phyloP scores from a whole-genome alignment of 1,284 basidiomycete species.

The Ceratorhiza oryzae-sativae region DNA sequence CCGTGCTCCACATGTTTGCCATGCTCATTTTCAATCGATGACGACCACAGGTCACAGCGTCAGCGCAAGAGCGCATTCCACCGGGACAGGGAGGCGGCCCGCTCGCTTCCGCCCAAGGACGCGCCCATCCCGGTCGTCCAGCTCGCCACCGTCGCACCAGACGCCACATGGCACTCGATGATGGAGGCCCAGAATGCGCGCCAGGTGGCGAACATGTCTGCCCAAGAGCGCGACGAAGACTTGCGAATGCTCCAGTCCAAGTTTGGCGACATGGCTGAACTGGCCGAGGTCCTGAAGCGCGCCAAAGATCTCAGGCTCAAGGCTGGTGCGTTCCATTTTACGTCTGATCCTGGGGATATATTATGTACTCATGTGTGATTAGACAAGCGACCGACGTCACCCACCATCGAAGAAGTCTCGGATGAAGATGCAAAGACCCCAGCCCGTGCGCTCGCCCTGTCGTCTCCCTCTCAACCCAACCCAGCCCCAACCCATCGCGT shows the following conservation, averaged over 20 bases:
- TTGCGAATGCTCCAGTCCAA: conserved; percentile 67
- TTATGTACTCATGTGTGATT: conserved; percentile 28
- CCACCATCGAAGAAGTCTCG: conserved; percentile 20
- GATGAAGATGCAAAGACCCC: conserved; percentile 32
- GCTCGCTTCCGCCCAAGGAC: conserved; percentile 10
- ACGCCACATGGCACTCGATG: conserved; percentile 54
- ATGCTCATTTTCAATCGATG: neutral
- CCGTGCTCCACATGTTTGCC: neutral
- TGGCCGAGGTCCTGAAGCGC: conserved; percentile 65
- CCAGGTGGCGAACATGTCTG: conserved; percentile 63
- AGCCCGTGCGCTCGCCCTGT: neutral
- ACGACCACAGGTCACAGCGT: conserved; percentile 21
- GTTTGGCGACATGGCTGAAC: conserved; percentile 70
- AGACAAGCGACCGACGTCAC: conserved; percentile 27
- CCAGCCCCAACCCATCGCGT: conserved; percentile 21
- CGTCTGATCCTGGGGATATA: conserved; percentile 7
- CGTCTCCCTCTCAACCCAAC: neutral
- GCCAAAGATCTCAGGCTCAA: conserved; percentile 59
- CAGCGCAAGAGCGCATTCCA: conserved; percentile 42
- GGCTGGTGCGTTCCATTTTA: conserved; percentile 41
- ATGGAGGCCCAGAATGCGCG: conserved; percentile 63
- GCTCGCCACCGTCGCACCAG: neutral
- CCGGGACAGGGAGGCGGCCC: conserved; percentile 37
- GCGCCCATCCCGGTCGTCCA: conserved; percentile 21
- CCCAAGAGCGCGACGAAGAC: conserved; percentile 66